phyloP scores from a whole-genome alignment of 2,329 filamentous ascomycete species.

The Orbilia oligospora region DNA sequence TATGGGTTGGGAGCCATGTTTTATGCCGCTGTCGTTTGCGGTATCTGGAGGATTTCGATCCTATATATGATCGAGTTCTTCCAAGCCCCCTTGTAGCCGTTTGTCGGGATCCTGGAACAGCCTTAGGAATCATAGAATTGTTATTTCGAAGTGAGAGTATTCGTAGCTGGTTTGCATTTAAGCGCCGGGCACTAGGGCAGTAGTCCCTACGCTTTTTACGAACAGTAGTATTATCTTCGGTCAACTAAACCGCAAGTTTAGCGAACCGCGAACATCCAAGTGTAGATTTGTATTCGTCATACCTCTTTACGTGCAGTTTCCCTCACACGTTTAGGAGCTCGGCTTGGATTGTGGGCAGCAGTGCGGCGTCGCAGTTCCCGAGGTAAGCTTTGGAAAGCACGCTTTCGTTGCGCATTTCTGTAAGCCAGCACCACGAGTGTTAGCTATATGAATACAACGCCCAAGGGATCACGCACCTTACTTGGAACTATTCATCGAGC shows the following conservation, averaged over 20 bases:
- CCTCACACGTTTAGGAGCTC: constrained; percentile 83
- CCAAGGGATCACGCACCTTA: neutral
- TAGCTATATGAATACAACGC: neutral
- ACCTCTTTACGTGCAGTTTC: constrained; percentile 63
- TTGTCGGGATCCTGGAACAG: too few species aligned
- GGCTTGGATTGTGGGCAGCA: constrained; percentile 94
- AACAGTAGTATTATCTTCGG: constrained; percentile 44
- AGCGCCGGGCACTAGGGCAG: constrained; percentile 30
- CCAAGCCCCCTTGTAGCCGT: neutral
- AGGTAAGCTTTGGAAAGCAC: constrained; percentile 93
- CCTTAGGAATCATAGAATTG: too few species aligned
- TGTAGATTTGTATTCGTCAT: constrained; percentile 2
- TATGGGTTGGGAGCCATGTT: constrained; percentile 93
- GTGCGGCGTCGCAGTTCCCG: constrained; percentile 86
- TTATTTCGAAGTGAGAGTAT: constrained; percentile 50
- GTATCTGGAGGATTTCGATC: constrained; percentile 74
- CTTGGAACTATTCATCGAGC: constrained; percentile 52
- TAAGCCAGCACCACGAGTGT: neutral
- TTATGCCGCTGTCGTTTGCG: constrained; percentile 88
- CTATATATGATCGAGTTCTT: constrained; percentile 74
- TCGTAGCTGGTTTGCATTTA: constrained; percentile 65
- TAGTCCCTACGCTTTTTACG: constrained; percentile 47
- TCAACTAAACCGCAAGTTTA: constrained; percentile 30
- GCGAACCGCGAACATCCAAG: neutral
- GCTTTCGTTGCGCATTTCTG: constrained; percentile 66